phyloP scores from a whole-genome alignment of 352 stramenopile genomes.

The Pythium volutum region DNA sequence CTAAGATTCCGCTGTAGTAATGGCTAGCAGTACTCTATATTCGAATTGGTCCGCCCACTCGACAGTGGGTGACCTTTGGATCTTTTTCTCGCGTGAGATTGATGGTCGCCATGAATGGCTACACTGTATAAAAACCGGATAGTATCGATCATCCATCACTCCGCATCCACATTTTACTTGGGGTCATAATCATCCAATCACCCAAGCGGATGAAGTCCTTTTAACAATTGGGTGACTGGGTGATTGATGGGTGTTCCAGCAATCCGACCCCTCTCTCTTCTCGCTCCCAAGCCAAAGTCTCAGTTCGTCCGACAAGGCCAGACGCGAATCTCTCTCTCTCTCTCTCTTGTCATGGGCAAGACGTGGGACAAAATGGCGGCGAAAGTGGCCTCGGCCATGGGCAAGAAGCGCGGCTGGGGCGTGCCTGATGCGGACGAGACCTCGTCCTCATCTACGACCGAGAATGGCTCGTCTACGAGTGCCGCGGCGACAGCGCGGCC shows the following conservation, averaged over 20 bases:
- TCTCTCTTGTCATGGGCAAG: conserved; percentile 2
- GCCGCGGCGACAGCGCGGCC: neutral
- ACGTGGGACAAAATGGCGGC: conserved; percentile 13
- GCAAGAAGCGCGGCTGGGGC: conserved; percentile 15
- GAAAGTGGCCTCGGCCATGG: conserved; percentile 2
- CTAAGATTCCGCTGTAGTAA: too few species aligned
- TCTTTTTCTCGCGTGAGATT: too few species aligned
- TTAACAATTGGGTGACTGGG: neutral
- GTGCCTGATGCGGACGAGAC: neutral
- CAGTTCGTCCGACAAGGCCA: too few species aligned
- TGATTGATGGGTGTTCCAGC: too few species aligned
- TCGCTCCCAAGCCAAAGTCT: too few species aligned
- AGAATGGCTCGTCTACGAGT: neutral
- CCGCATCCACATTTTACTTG: neutral
- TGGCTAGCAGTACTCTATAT: too few species aligned
- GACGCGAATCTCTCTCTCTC: neutral
- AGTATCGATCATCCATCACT: conserved; percentile 3
- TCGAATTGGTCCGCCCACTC: too few species aligned
- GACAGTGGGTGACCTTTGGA: too few species aligned
- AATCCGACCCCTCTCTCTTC: too few species aligned
- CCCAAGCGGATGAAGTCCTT: neutral
- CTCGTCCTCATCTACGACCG: neutral
- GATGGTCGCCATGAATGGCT: too few species aligned
- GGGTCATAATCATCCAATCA: conserved; percentile 12
- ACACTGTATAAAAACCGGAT: conserved; percentile 1